phyloP scores from a whole-genome alignment of 2,329 filamentous ascomycete genomes.

The Xylaria sp. region DNA sequence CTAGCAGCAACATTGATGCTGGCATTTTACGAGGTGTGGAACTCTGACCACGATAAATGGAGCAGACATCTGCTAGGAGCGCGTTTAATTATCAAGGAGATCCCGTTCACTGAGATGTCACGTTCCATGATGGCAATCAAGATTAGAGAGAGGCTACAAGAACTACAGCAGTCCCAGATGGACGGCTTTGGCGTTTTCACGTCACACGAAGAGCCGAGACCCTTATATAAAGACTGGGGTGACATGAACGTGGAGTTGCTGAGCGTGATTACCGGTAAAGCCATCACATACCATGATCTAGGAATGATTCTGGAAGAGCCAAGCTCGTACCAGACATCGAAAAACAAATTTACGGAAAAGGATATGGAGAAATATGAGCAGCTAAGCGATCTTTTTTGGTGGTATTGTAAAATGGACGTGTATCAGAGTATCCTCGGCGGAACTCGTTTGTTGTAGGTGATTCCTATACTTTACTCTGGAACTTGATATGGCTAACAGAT shows the following conservation, averaged over 20 bases:
- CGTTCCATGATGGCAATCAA: constrained; percentile 69
- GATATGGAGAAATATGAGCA: constrained; percentile 83
- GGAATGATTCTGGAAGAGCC: constrained; percentile 40
- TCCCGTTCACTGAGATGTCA: constrained; percentile 76
- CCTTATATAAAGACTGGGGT: constrained; percentile 39
- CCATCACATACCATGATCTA: constrained; percentile 57
- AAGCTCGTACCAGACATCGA: constrained; percentile 32
- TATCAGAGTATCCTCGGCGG: constrained; percentile 90
- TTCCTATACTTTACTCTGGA: constrained; percentile 5
- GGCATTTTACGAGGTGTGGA: constrained; percentile 92
- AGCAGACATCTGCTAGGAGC: constrained; percentile 88
- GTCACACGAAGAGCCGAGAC: constrained; percentile 28
- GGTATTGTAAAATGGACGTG: constrained; percentile 92
- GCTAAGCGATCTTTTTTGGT: constrained; percentile 89
- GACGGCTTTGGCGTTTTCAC: constrained; percentile 27
- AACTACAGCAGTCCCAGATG: constrained; percentile 30
- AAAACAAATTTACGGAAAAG: constrained; percentile 48
- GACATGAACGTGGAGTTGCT: constrained; percentile 42
- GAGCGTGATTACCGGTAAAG: constrained; percentile 52
- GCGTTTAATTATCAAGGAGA: constrained; percentile 78
- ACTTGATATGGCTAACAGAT: constrained; percentile 10
- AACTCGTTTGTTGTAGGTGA: constrained; percentile 77
- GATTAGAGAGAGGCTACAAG: constrained; percentile 39
- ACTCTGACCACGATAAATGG: constrained; percentile 94
- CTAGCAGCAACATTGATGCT: constrained; percentile 86